Conservation (phyloP, 176 grass and related monocot genomes). For the Juncus effusus region DNA sequence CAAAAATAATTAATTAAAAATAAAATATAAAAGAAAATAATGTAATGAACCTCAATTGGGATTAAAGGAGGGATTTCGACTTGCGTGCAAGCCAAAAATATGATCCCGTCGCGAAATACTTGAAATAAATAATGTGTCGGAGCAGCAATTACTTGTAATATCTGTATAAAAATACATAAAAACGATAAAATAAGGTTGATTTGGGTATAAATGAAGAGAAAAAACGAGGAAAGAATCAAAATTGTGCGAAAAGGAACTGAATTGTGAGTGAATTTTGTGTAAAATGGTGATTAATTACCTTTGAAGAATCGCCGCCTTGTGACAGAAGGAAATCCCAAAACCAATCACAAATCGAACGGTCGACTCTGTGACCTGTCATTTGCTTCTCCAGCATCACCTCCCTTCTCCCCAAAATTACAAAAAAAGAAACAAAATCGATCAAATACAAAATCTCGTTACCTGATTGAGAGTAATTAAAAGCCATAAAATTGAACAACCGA, state of each 20-base stretch:
- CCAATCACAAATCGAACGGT: conserved; percentile 85
- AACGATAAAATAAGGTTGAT: neutral
- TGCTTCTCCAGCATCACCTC: conserved; percentile 98
- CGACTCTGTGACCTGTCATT: conserved; percentile 74
- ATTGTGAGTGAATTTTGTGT: neutral
- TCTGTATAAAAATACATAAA: conserved; percentile 21
- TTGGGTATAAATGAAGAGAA: neutral
- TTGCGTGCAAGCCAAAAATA: conserved; percentile 79
- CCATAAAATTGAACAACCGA: no score
- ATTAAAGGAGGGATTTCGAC: conserved; percentile 81
- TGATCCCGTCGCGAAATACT: conserved; percentile 53
- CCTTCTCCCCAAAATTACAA: conserved; percentile 30
- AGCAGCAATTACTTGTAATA: conserved; percentile 72
- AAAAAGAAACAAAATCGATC: neutral
- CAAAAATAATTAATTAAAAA: neutral
- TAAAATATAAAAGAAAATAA: neutral
- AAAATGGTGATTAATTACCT: conserved; percentile 33
- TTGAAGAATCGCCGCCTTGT: conserved; percentile 62
- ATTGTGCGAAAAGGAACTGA: neutral
- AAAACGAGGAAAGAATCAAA: neutral
- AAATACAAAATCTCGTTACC: neutral
- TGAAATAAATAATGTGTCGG: conserved; percentile 95
- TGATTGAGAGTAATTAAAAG: neutral
- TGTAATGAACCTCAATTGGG: conserved; percentile 56
- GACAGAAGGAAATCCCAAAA: conserved; percentile 74